Percentiles rank a stretch among this genome's conserved stretches.
phyloP scores from a whole-genome alignment of 2,329 filamentous ascomycete species.

The Diaporthe longicolla region DNA sequence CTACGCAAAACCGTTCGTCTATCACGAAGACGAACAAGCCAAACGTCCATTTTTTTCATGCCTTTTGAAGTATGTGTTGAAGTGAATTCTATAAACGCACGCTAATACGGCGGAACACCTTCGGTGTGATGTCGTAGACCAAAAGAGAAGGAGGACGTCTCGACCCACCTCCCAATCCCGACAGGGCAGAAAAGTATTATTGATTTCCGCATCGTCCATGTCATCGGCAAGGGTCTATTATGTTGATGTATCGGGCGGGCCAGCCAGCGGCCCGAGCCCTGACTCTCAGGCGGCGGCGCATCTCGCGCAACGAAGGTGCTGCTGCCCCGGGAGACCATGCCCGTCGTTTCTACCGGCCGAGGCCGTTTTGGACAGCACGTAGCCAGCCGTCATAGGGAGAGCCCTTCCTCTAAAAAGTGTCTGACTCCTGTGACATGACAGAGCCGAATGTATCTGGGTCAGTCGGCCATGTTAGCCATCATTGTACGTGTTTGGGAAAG shows the following conservation, averaged over 20 bases:
- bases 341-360: constrained; percentile 32
- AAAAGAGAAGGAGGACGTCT: constrained; percentile 4
- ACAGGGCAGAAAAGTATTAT: constrained; percentile 3
- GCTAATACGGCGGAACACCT: constrained; percentile 14
- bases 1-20: constrained; percentile 11
- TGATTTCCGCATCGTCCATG: constrained; percentile 4
- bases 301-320: constrained; percentile 8
- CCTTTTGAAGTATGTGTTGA: constrained; percentile 31
- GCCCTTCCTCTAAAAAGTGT: constrained; percentile 62
- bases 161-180: background rate
- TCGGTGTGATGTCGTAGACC: background rate
- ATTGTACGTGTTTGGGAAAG: background rate
- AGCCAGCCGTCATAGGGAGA: constrained; percentile 40
- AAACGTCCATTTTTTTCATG: constrained; percentile 31
- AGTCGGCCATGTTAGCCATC: constrained; percentile 12
- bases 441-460: constrained; percentile 67
- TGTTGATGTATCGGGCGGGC: constrained; percentile 16
- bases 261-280: constrained; percentile 30
- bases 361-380: constrained; percentile 36
- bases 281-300: constrained; percentile 26
- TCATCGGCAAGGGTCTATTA: background rate
- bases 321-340: background rate
- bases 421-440: constrained; percentile 65
- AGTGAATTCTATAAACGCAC: constrained; percentile 23
- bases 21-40: constrained; percentile 3